A percentile compares a stretch with the other conserved stretches of the same genome.
phyloP scores from a whole-genome alignment of 805 yeast genomes.

The Yueomyces sp. region DNA sequence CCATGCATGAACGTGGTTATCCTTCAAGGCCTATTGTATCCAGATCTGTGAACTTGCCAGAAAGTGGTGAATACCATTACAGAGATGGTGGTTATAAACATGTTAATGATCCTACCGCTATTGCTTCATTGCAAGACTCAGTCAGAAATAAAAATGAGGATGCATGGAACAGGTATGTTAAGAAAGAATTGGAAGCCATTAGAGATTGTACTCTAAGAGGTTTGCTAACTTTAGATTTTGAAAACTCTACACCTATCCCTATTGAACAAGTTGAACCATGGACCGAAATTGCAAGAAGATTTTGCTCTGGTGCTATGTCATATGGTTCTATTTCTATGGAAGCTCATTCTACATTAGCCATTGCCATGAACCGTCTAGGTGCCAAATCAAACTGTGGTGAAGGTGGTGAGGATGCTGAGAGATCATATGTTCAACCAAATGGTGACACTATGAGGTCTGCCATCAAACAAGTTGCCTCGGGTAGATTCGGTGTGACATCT shows the following conservation, averaged over 20 bases:
- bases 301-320: conserved; percentile 99
- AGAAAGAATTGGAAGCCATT: conserved; percentile 84
- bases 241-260: conserved; percentile 61
- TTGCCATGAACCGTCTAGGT: conserved; percentile 95
- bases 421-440: conserved; percentile 63
- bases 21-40: conserved; percentile 62
- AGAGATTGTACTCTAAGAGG: conserved; percentile 91
- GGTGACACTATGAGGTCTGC: conserved; percentile 99
- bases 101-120: conserved; percentile 86
- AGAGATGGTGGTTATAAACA: conserved; percentile 97
- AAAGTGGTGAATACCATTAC: conserved; percentile 96
- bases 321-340: conserved; percentile 98
- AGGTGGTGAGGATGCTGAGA: conserved; percentile 97
- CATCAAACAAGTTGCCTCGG: conserved; percentile 94
- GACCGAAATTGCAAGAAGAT: conserved; percentile 96
- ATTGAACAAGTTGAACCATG: conserved; percentile 98
- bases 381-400: conserved; percentile 98
- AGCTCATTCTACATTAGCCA: conserved; percentile 93
- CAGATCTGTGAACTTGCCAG: conserved; percentile 64
- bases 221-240: conserved; percentile 78
- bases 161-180: conserved; percentile 82
- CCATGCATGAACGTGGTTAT: conserved; percentile 84
- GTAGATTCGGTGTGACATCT: conserved; percentile 96
- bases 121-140: conserved; percentile 95
- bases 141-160: conserved; percentile 90